Evolutionary conservation across 164 flowering plant genomes (phyloP).

Genomic region (Piper longum): DNA sequence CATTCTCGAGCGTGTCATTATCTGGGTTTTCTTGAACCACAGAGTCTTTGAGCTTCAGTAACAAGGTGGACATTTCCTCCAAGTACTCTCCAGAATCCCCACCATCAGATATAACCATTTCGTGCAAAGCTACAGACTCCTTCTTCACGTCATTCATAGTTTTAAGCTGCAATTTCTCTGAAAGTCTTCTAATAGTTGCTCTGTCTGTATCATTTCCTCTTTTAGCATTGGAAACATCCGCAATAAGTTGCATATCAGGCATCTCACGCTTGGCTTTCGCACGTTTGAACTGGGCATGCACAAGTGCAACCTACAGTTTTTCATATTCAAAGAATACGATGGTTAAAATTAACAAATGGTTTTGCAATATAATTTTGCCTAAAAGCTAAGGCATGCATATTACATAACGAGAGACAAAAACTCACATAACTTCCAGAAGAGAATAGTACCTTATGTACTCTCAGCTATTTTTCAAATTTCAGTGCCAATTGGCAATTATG

Average conservation of each 20-base stretch:
- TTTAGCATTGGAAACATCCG: conserved; percentile 43
- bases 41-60: conserved; percentile 56
- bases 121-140: conserved; percentile 63
- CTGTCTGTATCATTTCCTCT: conserved; percentile 42
- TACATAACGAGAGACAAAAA: no score
- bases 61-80: conserved; percentile 47
- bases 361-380: no score
- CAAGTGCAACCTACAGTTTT: conserved; percentile 48
- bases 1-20: conserved; percentile 29
- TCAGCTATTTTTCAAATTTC: background rate
- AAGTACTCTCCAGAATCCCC: conserved; percentile 41
- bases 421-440: background rate
- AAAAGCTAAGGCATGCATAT: no score
- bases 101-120: conserved; percentile 40
- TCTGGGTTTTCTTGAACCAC: conserved; percentile 36
- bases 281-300: conserved; percentile 70
- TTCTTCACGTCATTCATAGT: conserved; percentile 59
- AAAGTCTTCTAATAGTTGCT: conserved; percentile 39
- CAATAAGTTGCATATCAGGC: conserved; percentile 39
- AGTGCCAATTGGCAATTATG: no score
- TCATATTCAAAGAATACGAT: no score
- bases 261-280: conserved; percentile 49
- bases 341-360: background rate
- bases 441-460: background rate
- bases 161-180: conserved; percentile 63